phyloP scores from a whole-genome alignment of 257 asterid species.

The Solanum neorickii region DNA sequence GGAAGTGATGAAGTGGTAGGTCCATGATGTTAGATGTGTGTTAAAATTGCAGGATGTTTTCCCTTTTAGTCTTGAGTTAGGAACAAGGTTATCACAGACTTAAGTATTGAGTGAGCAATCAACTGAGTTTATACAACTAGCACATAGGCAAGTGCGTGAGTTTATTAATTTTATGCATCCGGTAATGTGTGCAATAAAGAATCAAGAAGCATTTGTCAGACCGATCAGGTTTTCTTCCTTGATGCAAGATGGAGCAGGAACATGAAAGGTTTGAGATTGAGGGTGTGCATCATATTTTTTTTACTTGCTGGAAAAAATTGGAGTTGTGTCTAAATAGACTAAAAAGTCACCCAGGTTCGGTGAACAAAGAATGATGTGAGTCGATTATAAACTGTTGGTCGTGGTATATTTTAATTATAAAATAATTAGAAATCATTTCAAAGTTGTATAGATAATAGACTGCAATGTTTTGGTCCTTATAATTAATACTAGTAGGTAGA shows the following conservation, averaged over 20 bases:
- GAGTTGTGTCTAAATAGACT: neutral
- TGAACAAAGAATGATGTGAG: neutral
- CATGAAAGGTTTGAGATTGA: neutral
- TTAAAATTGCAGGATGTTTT: conserved; percentile 40
- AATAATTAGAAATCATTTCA: no score
- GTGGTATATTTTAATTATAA: neutral
- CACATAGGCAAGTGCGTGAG: neutral
- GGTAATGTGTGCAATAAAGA: conserved; percentile 17
- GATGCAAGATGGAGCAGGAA: neutral
- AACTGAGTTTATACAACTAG: no score
- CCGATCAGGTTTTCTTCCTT: conserved; percentile 18
- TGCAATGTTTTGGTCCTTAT: no score
- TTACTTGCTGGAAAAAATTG: neutral
- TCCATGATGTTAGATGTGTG: neutral
- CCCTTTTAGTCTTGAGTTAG: conserved; percentile 48
- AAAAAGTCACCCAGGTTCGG: neutral
- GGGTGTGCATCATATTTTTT: neutral
- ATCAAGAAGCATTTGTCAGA: conserved; percentile 1
- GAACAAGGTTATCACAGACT: conserved; percentile 22
- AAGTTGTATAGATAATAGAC: no score
- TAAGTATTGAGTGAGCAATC: neutral
- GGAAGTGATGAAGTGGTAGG: neutral
- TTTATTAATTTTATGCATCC: conserved; percentile 37
- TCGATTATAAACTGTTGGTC: neutral
- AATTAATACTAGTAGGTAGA: no score